Conservation (phyloP, 768 basidiomycete species). For the Lepiota subincarnata region DNA sequence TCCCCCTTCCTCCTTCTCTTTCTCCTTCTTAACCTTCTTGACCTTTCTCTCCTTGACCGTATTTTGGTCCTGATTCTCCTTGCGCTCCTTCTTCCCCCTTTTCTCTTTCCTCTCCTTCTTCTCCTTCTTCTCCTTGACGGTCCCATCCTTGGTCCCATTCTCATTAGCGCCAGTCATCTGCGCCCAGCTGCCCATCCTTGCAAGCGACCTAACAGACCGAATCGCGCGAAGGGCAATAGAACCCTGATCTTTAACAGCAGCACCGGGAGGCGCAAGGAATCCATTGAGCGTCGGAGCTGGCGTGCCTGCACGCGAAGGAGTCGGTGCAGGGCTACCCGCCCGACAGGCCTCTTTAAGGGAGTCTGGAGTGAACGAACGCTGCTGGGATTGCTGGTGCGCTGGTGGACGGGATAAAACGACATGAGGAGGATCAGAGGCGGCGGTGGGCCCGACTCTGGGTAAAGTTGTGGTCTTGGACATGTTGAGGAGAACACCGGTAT, state of each 20-base stretch:
- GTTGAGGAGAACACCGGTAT: constrained; percentile 33
- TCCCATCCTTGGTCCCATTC: constrained; percentile 19
- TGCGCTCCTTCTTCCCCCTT: constrained; percentile 20
- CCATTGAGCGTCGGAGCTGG: constrained; percentile 33
- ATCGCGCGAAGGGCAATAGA: constrained; percentile 80
- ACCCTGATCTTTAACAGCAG: constrained; percentile 31
- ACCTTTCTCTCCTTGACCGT: constrained; percentile 21
- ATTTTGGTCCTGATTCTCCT: constrained; percentile 24
- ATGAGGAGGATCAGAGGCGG: constrained; percentile 15
- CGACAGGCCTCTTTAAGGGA: constrained; percentile 13
- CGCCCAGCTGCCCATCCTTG: constrained; percentile 70
- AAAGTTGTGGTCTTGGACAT: constrained; percentile 29
- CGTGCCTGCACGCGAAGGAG: constrained; percentile 31
- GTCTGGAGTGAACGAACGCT: constrained; percentile 6
- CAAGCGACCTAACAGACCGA: constrained; percentile 67
- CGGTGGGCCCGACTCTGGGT: constrained; percentile 7
- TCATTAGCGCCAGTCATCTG: constrained; percentile 33
- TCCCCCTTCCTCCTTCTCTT: constrained; percentile 25
- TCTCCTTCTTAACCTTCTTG: constrained; percentile 25
- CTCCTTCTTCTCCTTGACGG: constrained; percentile 28
- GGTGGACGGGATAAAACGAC: constrained; percentile 15
- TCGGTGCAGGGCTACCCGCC: constrained; percentile 10
- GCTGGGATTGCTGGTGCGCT: neutral
- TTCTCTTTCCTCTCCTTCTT: constrained; percentile 26
- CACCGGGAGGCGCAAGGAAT: constrained; percentile 31